Evolutionary conservation across 1,284 basidiomycete genomes (phyloP).

Genomic region (Mycosarcoma mackinlayi): DNA sequence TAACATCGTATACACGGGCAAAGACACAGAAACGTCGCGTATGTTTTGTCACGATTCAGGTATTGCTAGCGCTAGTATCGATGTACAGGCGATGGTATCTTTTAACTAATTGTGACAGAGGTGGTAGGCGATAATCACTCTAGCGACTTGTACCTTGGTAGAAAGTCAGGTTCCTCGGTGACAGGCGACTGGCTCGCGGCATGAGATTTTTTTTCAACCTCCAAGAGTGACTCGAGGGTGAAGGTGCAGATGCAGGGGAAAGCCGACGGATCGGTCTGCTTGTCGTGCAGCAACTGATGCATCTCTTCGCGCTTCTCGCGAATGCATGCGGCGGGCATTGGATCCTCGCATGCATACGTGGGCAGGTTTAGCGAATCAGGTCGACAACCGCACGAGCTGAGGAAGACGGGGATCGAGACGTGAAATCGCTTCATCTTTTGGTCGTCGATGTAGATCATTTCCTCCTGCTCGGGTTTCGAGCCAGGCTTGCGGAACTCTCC

Average conservation of each 20-base stretch:
- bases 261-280: slow-evolving; percentile 21
- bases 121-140: no score
- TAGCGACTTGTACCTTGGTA: slow-evolving; percentile 8
- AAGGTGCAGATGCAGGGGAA: slow-evolving; percentile 36
- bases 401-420: slow-evolving; percentile 17
- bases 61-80: no score
- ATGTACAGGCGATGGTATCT: no score
- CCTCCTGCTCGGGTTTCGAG: neutral
- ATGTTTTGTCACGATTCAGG: no score
- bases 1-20: neutral
- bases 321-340: slow-evolving; percentile 16
- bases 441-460: slow-evolving; percentile 26
- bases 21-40: no score
- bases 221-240: slow-evolving; percentile 25
- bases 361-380: slow-evolving; percentile 38
- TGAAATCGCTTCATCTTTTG: slow-evolving; percentile 45
- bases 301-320: slow-evolving; percentile 6
- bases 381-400: slow-evolving; percentile 33
- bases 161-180: slow-evolving; percentile 1
- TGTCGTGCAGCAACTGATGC: slow-evolving; percentile 11
- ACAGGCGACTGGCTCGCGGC: neutral
- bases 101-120: no score
- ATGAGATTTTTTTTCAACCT: slow-evolving; percentile 22
- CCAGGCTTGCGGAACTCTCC: slow-evolving; percentile 8
- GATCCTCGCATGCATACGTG: slow-evolving; percentile 30